These are phyloP conservation scores for Hydnomerulius pinastri DNA, from an alignment of 768 basidiomycete species.

Conservation along the genomic window DNA sequence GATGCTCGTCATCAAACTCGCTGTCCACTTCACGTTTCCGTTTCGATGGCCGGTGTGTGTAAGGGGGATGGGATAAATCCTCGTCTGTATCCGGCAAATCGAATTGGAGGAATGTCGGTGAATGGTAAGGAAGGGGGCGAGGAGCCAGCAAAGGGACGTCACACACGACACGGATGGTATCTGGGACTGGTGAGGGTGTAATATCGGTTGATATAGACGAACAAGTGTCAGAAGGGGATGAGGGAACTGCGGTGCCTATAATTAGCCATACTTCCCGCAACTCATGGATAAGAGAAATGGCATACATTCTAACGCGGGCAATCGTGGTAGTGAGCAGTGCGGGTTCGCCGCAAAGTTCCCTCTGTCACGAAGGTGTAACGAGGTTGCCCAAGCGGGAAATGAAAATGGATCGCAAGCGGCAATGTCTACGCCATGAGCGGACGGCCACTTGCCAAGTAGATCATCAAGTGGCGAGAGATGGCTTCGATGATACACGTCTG, in stretches of 20 bases:
- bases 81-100: slow-evolving; percentile 68
- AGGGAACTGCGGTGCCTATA: slow-evolving; percentile 32
- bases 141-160: slow-evolving; percentile 70
- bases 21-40: slow-evolving; percentile 46
- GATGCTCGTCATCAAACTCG: slow-evolving; percentile 15
- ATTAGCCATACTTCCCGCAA: slow-evolving; percentile 1
- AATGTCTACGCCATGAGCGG: slow-evolving; percentile 3
- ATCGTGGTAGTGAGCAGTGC: slow-evolving; percentile 10
- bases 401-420: slow-evolving; percentile 11
- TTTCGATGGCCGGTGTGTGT: slow-evolving; percentile 55
- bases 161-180: slow-evolving; percentile 53
- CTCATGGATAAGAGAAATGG: not conserved
- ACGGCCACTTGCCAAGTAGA: slow-evolving; percentile 4
- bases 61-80: slow-evolving; percentile 70
- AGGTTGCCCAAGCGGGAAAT: slow-evolving; percentile 12
- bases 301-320: slow-evolving; percentile 31
- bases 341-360: not conserved
- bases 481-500: not conserved
- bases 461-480: slow-evolving; percentile 27
- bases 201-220: slow-evolving; percentile 27
- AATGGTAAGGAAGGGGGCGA: slow-evolving; percentile 68
- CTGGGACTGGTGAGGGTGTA: slow-evolving; percentile 28
- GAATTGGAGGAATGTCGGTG: slow-evolving; percentile 69
- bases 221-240: slow-evolving; percentile 46
- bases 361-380: not conserved